Base-by-base conservation (phyloP, 768 basidiomycete species). In the Suillus fuscotomentosus region DNA sequence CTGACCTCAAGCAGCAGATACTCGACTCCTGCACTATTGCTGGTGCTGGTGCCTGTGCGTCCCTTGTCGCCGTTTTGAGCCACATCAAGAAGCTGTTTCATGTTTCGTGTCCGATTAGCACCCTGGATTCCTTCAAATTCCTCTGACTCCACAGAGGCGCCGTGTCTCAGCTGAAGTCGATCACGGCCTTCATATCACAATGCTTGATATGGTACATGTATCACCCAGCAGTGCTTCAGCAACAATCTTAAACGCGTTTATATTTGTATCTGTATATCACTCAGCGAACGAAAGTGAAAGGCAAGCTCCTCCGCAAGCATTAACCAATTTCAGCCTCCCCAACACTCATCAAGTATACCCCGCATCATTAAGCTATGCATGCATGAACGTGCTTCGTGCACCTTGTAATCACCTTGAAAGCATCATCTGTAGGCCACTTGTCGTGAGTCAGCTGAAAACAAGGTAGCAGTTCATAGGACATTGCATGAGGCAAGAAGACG, bases 51-150 rank as follows among this genome's bases (percentile, higher is more conserved):
- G 83, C 86, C 14, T 89, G 31, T 31, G 31, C 31, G 31, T 31
- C 31, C 0, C 80, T 78, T 66, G 73, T 80, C 43, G 78, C 77
- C 15, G 43, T 79, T 59, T 82, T 78, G 81, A 82, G 78, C 65
- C 80, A 74, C 63, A 78, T 79, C 2, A 79, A 80, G 70, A 76
- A 75, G 67, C 65, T 73, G 41, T 20, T 60, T 51, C 51, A 2
- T 45, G 4, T n/a, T 45, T n/a, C 3, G 17, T 43, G 43, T 45
- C 4, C 9, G 20, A 9, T 36, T 2, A 36, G 36, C 36, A 38
- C 36, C 36, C 36, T 38, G 36, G 1, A 38, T 38, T 38, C 8
- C 1, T 38, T 10, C 36, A 10, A 10, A 38, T 38, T 38, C 10
- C 10, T 2, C 9, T 10, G 9, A 31, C 31, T 31, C 31, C 1